Conservation (phyloP, 768 basidiomycete genomes). For the Serendipita indica region DNA sequence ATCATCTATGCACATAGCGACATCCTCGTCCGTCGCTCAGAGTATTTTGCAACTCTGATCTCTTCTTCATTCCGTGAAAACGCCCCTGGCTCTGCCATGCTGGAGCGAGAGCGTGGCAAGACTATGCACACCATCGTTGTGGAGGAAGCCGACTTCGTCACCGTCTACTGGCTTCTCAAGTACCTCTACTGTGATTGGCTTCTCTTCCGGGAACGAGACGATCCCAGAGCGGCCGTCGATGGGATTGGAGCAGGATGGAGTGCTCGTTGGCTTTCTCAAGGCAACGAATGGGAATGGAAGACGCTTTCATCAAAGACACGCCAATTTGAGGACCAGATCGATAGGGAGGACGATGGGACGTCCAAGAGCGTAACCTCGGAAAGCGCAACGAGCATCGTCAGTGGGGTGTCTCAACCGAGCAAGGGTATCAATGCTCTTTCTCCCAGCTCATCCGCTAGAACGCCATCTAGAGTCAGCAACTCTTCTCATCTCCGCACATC, state of each 20-base stretch:
- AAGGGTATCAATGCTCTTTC: not conserved
- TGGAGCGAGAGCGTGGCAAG: slow-evolving; percentile 26
- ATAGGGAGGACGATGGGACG: slow-evolving; percentile 22
- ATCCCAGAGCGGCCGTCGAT: slow-evolving; percentile 51
- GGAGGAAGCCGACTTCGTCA: slow-evolving; percentile 64
- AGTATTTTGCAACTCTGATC: slow-evolving; percentile 66
- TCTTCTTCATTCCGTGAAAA: slow-evolving; percentile 56
- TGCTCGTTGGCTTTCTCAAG: slow-evolving; percentile 37
- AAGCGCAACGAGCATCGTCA: slow-evolving; percentile 22
- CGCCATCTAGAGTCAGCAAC: not conserved
- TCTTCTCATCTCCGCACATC: slow-evolving; percentile 6
- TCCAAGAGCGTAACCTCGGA: slow-evolving; percentile 19
- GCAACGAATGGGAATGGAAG: slow-evolving; percentile 57
- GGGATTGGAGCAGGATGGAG: slow-evolving; percentile 54
- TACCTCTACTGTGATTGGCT: slow-evolving; percentile 66
- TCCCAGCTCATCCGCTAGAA: not conserved
- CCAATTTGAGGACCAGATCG: slow-evolving; percentile 10
- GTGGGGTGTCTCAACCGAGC: slow-evolving; percentile 11
- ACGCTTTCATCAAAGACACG: slow-evolving; percentile 31
- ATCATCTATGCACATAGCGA: slow-evolving; percentile 67
- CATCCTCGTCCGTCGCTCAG: slow-evolving; percentile 56
- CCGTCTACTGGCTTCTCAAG: slow-evolving; percentile 65
- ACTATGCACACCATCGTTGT: slow-evolving; percentile 53
- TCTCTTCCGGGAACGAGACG: slow-evolving; percentile 51
- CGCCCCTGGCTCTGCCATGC: slow-evolving; percentile 20